A percentile compares a stretch with the other conserved stretches of the same genome.
Evolutionary conservation across 768 basidiomycete species (phyloP).

Genomic region (Dentipellis fragilis): DNA sequence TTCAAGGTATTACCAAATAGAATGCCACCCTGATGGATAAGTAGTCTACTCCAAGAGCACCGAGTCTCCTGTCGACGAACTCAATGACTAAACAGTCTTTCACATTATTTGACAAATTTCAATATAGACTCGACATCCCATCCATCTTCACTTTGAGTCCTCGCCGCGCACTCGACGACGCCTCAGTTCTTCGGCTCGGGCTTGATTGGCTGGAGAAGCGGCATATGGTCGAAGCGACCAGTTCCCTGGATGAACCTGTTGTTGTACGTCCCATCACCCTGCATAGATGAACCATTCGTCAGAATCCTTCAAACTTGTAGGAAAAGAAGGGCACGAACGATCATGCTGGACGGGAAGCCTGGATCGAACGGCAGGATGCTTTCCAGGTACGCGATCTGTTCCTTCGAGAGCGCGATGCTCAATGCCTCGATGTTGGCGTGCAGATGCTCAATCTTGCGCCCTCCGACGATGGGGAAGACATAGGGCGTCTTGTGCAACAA

Average conservation of each 20-base stretch:
- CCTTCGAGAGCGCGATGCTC: slow-evolving; percentile 30
- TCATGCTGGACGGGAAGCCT: slow-evolving; percentile 31
- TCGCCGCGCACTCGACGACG: no score
- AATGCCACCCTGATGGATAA: no score
- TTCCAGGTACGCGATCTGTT: slow-evolving; percentile 38
- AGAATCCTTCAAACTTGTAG: not conserved
- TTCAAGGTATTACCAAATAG: no score
- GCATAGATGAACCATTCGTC: not conserved
- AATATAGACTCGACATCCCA: no score
- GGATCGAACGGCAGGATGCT: slow-evolving; percentile 30
- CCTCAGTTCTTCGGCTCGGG: not conserved
- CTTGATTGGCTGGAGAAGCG: slow-evolving; percentile 14
- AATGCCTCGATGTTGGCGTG: slow-evolving; percentile 40
- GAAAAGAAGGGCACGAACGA: slow-evolving; percentile 21
- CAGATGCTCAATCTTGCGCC: slow-evolving; percentile 42
- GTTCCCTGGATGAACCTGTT: not conserved
- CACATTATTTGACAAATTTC: no score
- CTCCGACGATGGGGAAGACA: slow-evolving; percentile 19
- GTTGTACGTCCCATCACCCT: not conserved
- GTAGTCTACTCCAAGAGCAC: no score
- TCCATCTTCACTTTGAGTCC: no score
- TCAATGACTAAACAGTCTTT: no score
- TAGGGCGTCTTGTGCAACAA: slow-evolving; percentile 41
- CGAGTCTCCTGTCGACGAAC: no score
- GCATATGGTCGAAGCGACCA: not conserved